Base-by-base conservation (phyloP, 768 basidiomycete genomes). In the Candolleomyces eurysporus region DNA sequence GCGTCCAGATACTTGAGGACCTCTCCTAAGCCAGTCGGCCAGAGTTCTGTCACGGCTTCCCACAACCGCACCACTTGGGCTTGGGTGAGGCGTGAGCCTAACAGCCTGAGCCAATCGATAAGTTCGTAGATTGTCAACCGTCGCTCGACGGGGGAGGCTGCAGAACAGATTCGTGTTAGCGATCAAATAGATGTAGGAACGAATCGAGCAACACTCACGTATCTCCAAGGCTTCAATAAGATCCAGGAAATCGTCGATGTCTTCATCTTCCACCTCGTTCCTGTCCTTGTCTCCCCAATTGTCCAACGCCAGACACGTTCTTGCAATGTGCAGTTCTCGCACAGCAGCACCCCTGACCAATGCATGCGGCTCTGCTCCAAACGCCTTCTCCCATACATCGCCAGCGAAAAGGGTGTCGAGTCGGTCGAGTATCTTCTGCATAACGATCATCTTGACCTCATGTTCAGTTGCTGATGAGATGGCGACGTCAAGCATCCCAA, bases 101-200 rank as follows among this genome's bases (percentile, higher is more conserved):
- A 66, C 1, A 89, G 71, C 42, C 89, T 84, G 36, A 88, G 60
- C 82, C 82, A 85, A 64, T 89, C 88, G n/a, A 90, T 75, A 0
- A 91, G 73, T 55, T 85, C 84, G 48, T 76, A 84, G 0, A 86
- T 87, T n/a, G 61, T 61, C 16, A 31, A 74, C 65, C 0, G 67
- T 63, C 52, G 71, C 73, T 48, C 80, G 71, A 71, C 71, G 3
- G 75, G 70, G 17, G 70, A 67, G 36, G 81, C 85, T 88, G 50
- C n/a, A 62, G 2, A 31, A 48, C 30, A 10, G n/a, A 43, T 2
- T 7, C 9, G 45, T 46, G 14, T 36, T 36, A 36, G 36, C 36
- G 14, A 21, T 9, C 8, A 21, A 46, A 46, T 7, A 1, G 13
- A 14, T 21, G 7, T 5, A 46, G 45, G 19, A 17, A 17, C 13